Evolutionary conservation across 768 basidiomycete species (phyloP), one percentile per base, ranked within the genome.

Genomic region (Leccinum obscurum): DNA sequence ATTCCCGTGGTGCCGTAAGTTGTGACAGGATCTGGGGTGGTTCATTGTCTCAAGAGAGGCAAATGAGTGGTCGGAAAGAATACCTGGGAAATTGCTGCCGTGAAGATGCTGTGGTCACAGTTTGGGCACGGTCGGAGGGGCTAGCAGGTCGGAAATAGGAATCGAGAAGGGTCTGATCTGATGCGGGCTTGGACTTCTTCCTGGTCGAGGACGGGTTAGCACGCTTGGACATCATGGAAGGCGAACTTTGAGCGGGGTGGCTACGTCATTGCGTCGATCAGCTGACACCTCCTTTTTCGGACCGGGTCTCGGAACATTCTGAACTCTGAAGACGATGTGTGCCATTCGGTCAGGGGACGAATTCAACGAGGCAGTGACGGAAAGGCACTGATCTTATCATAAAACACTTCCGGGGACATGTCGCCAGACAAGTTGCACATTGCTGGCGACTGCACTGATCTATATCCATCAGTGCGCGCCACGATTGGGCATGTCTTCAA

Each of bases 181-280:
- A 13, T 7, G 58, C 60, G 28, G 56, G 50, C 62, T 63, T 74
- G 51, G 63, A 0, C 55, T 59, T 74, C 51, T 75, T 74, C 49
- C 41, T 64, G 14, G 61, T 58, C 11, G 58, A 56, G 52, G 13
- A 49, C 11, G 60, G 41, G 13, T 59, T 10, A 22, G 20, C 20
- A 34, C 64, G 62, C 44, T 69, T 69, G 39, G 70, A 64, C 69
- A 70, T 44, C 34, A 34, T 70, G 67, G 26, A 9, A 54, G 50
- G 28, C n/a, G 54, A 60, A 17, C 34, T 28, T 58, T 62, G 64
- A 55, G 62, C 64, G 67, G 64, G 53, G 28, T 71, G 44, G 20
- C 44, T 46, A 70, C 69, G 69, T 70, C 69, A 70, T 15, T 11
- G 51, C 62, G 69, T 72, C 69, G 69, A 70, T 70, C 69, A 64